These are phyloP conservation scores for Hawksworthiomyces lignivorus DNA, from an alignment of 2,329 filamentous ascomycete species.

Conservation along the genomic window DNA sequence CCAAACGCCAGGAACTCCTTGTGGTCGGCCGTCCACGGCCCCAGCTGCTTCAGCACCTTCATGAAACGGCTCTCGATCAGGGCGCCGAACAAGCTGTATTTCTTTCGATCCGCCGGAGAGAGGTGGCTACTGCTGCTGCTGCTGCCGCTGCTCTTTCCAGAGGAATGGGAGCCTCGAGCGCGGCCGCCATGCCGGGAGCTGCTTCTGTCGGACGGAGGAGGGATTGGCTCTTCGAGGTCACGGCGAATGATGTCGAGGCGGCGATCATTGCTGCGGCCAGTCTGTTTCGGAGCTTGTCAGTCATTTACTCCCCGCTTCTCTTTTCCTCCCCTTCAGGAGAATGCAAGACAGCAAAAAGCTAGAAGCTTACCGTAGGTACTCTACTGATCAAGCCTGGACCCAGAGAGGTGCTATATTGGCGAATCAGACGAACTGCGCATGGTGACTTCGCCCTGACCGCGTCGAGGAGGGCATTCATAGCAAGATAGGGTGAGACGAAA, in stretches of 20 bases:
- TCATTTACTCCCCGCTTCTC: not conserved
- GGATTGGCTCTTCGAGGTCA: constrained; percentile 1
- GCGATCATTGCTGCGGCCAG: not conserved
- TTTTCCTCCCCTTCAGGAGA: not conserved
- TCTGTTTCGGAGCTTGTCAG: not conserved
- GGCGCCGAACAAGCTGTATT: constrained; percentile 20
- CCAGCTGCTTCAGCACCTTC: constrained; percentile 23
- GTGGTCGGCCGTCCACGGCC: constrained; percentile 18
- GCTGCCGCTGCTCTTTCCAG: not conserved
- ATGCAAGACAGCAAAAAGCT: not conserved
- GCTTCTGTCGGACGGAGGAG: not conserved
- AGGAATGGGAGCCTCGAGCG: not conserved
- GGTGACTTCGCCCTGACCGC: constrained; percentile 2
- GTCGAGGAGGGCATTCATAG: constrained; percentile 11
- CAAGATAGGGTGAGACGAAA: not conserved
- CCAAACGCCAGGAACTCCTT: constrained; percentile 27
- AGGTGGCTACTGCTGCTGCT: not conserved
- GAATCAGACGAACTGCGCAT: constrained; percentile 4
- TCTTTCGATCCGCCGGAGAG: constrained; percentile 7
- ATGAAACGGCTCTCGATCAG: constrained; percentile 27
- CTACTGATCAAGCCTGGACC: not conserved
- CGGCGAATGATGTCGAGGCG: not conserved
- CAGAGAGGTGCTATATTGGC: constrained; percentile 7
- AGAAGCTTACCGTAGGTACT: not conserved
- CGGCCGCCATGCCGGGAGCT: not conserved